Conservation (phyloP, 805 yeast species). For the Scheffersomyces coipomensis region DNA sequence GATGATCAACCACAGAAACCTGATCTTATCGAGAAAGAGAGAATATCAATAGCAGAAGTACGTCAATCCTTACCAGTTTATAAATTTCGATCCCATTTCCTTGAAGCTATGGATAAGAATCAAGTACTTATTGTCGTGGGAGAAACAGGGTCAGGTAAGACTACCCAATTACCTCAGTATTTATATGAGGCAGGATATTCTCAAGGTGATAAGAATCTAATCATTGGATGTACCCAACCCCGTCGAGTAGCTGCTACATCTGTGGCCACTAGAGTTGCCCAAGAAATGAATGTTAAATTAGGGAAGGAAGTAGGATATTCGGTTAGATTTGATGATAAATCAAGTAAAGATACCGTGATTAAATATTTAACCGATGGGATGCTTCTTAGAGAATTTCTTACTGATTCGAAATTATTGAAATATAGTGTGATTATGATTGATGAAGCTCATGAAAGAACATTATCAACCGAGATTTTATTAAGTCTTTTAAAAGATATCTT, state of each 20-base stretch:
- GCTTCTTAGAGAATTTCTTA: constrained; percentile 78
- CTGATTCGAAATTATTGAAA: constrained; percentile 64
- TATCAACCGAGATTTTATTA: constrained; percentile 81
- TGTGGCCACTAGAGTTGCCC: constrained; percentile 89
- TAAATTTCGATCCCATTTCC: constrained; percentile 55
- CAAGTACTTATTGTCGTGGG: constrained; percentile 79
- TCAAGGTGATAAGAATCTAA: constrained; percentile 27
- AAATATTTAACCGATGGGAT: constrained; percentile 97
- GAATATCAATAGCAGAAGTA: constrained; percentile 42
- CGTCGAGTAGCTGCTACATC: constrained; percentile 93
- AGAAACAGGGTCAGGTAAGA: constrained; percentile 92
- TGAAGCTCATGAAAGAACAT: constrained; percentile 95
- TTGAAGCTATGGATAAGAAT: constrained; percentile 56
- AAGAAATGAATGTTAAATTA: constrained; percentile 76
- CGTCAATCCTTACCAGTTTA: constrained; percentile 76
- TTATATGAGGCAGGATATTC: constrained; percentile 81
- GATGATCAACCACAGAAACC: constrained; percentile 9
- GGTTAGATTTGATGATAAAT: constrained; percentile 81
- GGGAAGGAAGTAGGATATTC: constrained; percentile 89
- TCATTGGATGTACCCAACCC: constrained; percentile 91
- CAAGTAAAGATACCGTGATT: constrained; percentile 62
- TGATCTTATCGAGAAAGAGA: not conserved
- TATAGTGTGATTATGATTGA: constrained; percentile 90
- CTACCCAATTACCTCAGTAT: constrained; percentile 90
- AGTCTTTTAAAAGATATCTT: constrained; percentile 76